phyloP scores from a whole-genome alignment of 345 rosid genomes.

The Hypericum perforatum region DNA sequence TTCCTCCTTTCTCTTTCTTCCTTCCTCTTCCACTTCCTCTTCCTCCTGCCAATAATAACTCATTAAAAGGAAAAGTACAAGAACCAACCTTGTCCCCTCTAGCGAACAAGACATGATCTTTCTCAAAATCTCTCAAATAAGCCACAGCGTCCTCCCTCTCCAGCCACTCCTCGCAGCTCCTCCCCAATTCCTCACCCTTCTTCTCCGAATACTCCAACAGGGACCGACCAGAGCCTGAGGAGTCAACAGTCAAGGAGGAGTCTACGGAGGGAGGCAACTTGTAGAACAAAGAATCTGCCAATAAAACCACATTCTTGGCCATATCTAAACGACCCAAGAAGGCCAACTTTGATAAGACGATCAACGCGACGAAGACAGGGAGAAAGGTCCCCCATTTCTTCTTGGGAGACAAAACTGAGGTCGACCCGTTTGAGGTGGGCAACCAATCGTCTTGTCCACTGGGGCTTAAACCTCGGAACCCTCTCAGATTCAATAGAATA shows the following conservation, averaged over 20 bases:
- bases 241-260: too few relatives aligned
- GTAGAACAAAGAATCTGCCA: conserved; percentile 41
- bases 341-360: conserved; percentile 59
- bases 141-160: conserved; percentile 52
- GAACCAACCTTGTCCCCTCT: conserved; percentile 39
- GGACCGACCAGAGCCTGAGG: background rate
- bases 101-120: conserved; percentile 54
- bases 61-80: too few relatives aligned
- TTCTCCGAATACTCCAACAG: conserved; percentile 6
- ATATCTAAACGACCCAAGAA: conserved; percentile 77
- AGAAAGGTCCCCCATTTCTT: conserved; percentile 51
- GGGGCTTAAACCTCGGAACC: conserved; percentile 31
- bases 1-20: too few relatives aligned
- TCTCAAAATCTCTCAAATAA: conserved; percentile 60
- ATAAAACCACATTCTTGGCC: conserved; percentile 41
- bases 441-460: conserved; percentile 29
- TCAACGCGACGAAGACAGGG: conserved; percentile 58
- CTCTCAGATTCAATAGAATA: conserved; percentile 66
- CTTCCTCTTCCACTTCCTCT: too few relatives aligned
- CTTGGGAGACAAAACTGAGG: conserved; percentile 16
- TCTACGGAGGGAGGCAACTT: conserved; percentile 15
- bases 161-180: conserved; percentile 73
- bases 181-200: conserved; percentile 3
- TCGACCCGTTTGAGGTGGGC: conserved; percentile 20
- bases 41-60: too few relatives aligned